Conservation (phyloP, 805 yeast species). For the Kockiozyma suomiensis region DNA sequence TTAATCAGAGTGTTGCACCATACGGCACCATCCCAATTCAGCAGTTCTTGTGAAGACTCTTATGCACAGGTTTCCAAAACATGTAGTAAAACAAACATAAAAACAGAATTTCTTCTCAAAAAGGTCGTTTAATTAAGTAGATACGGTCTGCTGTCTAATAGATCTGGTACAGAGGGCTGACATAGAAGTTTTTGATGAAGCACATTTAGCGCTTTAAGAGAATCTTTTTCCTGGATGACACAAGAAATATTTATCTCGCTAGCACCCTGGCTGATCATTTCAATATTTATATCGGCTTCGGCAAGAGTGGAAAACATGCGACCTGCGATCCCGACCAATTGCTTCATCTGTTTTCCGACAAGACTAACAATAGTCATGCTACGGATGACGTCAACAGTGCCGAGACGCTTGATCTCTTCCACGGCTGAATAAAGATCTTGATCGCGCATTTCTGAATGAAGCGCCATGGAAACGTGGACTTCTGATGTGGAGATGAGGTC, state of each 20-base stretch:
- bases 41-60: too few species aligned
- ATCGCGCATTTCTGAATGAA: conserved; percentile 57
- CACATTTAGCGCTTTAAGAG: conserved; percentile 80
- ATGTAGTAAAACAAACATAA: neutral
- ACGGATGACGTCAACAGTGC: conserved; percentile 84
- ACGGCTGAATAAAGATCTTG: conserved; percentile 73
- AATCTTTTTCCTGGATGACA: conserved; percentile 81
- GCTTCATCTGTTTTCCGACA: conserved; percentile 97
- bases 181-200: conserved; percentile 73
- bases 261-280: conserved; percentile 98
- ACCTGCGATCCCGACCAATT: conserved; percentile 94
- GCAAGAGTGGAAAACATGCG: conserved; percentile 94
- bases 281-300: conserved; percentile 87
- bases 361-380: conserved; percentile 89
- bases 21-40: too few species aligned
- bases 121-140: conserved; percentile 5
- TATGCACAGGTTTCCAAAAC: neutral
- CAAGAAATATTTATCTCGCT: conserved; percentile 96
- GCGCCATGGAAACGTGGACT: conserved; percentile 97
- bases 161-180: conserved; percentile 22
- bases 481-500: conserved; percentile 96
- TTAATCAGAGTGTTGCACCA: too few species aligned
- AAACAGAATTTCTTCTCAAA: neutral
- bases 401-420: conserved; percentile 74
- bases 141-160: conserved; percentile 31